phyloP scores from a whole-genome alignment of 768 basidiomycete species.

The Lactarius sp. region DNA sequence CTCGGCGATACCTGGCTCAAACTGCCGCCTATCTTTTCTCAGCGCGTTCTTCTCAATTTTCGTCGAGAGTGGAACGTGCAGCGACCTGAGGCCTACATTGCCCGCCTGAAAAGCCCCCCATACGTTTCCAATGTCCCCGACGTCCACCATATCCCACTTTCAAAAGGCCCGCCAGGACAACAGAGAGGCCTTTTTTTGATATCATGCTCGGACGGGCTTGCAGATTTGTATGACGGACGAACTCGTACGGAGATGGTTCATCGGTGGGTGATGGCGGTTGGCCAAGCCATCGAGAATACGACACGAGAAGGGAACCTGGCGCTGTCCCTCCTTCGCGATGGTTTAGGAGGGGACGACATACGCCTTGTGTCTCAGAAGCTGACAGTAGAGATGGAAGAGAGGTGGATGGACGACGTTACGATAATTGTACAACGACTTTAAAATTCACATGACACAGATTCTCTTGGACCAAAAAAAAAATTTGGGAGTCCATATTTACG shows the following conservation, averaged over 20 bases:
- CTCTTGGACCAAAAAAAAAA: neutral
- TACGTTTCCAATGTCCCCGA: slow-evolving; percentile 43
- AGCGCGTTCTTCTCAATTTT: slow-evolving; percentile 34
- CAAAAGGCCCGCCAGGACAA: slow-evolving; percentile 17
- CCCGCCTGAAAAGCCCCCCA: slow-evolving; percentile 42
- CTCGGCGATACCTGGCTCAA: slow-evolving; percentile 39
- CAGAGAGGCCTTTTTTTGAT: slow-evolving; percentile 34
- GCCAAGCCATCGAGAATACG: slow-evolving; percentile 27
- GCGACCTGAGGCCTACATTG: slow-evolving; percentile 29
- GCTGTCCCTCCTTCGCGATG: slow-evolving; percentile 39
- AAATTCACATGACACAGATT: neutral
- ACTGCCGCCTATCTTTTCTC: slow-evolving; percentile 33
- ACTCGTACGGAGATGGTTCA: slow-evolving; percentile 32
- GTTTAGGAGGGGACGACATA: slow-evolving; percentile 40
- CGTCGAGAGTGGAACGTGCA: slow-evolving; percentile 36
- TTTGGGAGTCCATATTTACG: slow-evolving; percentile 3
- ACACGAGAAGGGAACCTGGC: slow-evolving; percentile 35
- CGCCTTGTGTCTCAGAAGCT: slow-evolving; percentile 40
- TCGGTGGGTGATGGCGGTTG: slow-evolving; percentile 36
- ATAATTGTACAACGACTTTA: slow-evolving; percentile 40
- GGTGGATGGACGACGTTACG: slow-evolving; percentile 49
- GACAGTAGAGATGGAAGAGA: slow-evolving; percentile 47
- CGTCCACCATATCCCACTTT: slow-evolving; percentile 36
- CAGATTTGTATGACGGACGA: slow-evolving; percentile 37
- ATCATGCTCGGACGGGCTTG: slow-evolving; percentile 45